A percentile compares a stretch with the other conserved stretches of the same genome.
phyloP scores from a whole-genome alignment of 805 yeast species.

The Metschnikowia peoriensis region DNA sequence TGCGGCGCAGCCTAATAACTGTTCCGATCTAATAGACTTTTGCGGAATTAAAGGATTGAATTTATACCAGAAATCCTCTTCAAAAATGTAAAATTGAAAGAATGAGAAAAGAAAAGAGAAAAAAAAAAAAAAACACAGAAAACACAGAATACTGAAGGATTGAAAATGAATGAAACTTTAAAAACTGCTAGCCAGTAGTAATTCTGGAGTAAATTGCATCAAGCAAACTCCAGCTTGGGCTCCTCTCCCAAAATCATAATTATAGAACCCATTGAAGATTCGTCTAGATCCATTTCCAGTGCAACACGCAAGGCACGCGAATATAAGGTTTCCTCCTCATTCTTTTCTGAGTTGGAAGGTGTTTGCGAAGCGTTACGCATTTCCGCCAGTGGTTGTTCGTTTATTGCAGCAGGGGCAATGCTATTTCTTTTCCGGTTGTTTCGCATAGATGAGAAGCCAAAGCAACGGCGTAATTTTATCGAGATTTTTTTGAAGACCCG shows the following conservation, averaged over 20 bases:
- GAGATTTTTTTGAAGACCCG: slow-evolving; percentile 8
- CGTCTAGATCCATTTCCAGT: slow-evolving; percentile 11
- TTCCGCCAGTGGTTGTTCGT: background rate
- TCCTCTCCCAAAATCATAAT: slow-evolving; percentile 10
- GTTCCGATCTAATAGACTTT: too few species aligned
- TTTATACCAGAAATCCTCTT: too few species aligned
- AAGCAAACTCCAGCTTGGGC: background rate
- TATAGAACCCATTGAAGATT: slow-evolving; percentile 13
- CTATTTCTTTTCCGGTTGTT: background rate
- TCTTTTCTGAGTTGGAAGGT: background rate
- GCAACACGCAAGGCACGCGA: slow-evolving; percentile 8
- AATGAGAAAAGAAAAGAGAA: too few species aligned
- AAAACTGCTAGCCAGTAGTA: background rate
- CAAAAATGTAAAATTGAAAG: too few species aligned
- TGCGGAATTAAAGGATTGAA: too few species aligned
- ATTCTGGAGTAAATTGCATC: background rate
- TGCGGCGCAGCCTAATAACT: background rate
- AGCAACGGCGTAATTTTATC: slow-evolving; percentile 4
- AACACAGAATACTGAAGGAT: too few species aligned
- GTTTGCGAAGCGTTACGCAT: background rate
- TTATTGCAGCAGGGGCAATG: background rate
- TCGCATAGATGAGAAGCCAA: background rate
- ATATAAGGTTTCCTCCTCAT: slow-evolving; percentile 6
- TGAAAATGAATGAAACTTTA: too few species aligned
- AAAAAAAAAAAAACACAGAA: too few species aligned